A percentile compares a stretch with the other conserved stretches of the same genome.
phyloP scores from a whole-genome alignment of 495 filamentous ascomycete genomes.

The Aspergillus diversus region DNA sequence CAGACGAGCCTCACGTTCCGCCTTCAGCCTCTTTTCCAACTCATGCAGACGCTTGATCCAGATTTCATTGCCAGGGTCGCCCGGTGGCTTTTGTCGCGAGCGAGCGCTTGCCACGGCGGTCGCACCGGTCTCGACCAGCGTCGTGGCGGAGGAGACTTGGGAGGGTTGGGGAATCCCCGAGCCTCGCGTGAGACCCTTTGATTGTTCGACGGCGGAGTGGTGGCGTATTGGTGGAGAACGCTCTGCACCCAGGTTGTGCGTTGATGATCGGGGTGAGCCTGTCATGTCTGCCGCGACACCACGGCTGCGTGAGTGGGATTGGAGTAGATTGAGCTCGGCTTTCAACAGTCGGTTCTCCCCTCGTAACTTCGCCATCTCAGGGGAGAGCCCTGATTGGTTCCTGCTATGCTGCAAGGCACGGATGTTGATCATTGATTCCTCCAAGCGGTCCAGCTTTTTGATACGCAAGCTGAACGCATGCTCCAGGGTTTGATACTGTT shows the following conservation, averaged over 20 bases:
- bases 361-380: slow-evolving; percentile 71
- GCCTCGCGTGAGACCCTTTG: slow-evolving; percentile 35
- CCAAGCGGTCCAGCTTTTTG: slow-evolving; percentile 86
- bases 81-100: slow-evolving; percentile 28
- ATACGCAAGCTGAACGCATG: slow-evolving; percentile 74
- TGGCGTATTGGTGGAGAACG: slow-evolving; percentile 53
- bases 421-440: slow-evolving; percentile 65
- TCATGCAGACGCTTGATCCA: slow-evolving; percentile 87
- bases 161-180: slow-evolving; percentile 43
- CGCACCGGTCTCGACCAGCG: slow-evolving; percentile 31
- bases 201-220: slow-evolving; percentile 42
- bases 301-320: slow-evolving; percentile 50
- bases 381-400: slow-evolving; percentile 49
- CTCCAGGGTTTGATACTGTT: slow-evolving; percentile 88
- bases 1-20: slow-evolving; percentile 84
- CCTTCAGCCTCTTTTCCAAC: slow-evolving; percentile 84
- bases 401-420: slow-evolving; percentile 41
- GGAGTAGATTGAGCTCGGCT: slow-evolving; percentile 77
- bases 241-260: slow-evolving; percentile 27
- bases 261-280: slow-evolving; percentile 33
- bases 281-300: slow-evolving; percentile 33
- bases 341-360: slow-evolving; percentile 82
- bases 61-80: slow-evolving; percentile 58
- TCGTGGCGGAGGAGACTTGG: slow-evolving; percentile 38
- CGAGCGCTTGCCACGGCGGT: slow-evolving; percentile 40